Conservation (phyloP, 495 filamentous ascomycete genomes). For the Xylaria flabelliformis region DNA sequence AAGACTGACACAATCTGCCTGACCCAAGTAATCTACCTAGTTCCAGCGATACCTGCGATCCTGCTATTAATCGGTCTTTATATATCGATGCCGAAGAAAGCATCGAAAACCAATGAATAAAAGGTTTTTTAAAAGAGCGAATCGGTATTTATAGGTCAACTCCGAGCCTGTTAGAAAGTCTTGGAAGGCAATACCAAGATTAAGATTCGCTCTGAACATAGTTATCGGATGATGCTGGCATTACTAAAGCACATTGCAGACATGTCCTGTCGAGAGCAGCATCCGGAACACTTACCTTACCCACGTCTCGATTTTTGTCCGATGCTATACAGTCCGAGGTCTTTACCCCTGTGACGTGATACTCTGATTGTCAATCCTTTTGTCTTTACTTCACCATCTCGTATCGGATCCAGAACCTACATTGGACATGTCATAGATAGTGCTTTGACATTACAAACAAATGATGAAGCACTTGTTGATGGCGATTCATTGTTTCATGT, state of each 20-base stretch:
- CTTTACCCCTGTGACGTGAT: neutral
- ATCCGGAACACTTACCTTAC: neutral
- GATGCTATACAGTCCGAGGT: neutral
- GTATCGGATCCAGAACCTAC: neutral
- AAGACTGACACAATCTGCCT: neutral
- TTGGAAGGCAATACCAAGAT: conserved; percentile 4
- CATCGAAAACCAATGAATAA: neutral
- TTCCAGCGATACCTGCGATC: neutral
- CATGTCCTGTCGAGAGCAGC: neutral
- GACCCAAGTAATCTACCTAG: neutral
- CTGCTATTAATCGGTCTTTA: neutral
- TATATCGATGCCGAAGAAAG: neutral
- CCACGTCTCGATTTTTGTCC: neutral
- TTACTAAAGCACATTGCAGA: neutral
- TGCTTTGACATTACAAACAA: neutral
- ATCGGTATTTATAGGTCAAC: neutral
- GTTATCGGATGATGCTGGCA: neutral
- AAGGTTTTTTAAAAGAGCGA: neutral
- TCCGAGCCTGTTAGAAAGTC: neutral
- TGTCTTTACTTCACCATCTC: neutral
- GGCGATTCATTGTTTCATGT: neutral
- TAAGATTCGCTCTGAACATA: neutral
- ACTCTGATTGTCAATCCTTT: neutral
- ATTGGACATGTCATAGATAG: neutral
- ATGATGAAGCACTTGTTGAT: neutral